Conservation (phyloP, 2,329 filamentous ascomycete genomes). For the Parastagonospora avenae region DNA sequence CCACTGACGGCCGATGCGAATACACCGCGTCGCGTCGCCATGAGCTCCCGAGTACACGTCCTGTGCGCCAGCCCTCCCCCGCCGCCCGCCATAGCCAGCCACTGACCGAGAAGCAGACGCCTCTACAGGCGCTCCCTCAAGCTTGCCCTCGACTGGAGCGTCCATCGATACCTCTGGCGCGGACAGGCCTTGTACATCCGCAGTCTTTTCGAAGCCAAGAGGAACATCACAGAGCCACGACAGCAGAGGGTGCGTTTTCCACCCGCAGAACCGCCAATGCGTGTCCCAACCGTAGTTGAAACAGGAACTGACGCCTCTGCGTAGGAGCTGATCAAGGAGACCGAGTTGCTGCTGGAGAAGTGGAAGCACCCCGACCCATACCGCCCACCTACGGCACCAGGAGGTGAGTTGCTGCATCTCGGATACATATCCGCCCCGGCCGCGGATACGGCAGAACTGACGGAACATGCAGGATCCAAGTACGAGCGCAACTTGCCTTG, state of each 20-base stretch:
- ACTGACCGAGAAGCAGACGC: conserved; percentile 53
- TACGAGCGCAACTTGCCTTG: conserved; percentile 90
- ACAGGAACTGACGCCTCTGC: conserved; percentile 23
- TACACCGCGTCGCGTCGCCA: conserved; percentile 29
- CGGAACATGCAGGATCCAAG: conserved; percentile 74
- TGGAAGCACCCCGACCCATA: conserved; percentile 99
- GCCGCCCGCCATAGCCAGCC: conserved; percentile 18
- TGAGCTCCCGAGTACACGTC: conserved; percentile 49
- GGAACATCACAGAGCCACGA: conserved; percentile 78
- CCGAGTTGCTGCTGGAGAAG: conserved; percentile 82
- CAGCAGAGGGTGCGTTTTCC: conserved; percentile 73
- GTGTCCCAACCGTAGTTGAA: not conserved
- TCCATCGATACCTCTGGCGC: conserved; percentile 91
- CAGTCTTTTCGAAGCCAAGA: conserved; percentile 93
- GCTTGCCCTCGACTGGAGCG: conserved; percentile 92
- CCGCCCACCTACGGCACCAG: conserved; percentile 84
- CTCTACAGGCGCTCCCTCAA: conserved; percentile 94
- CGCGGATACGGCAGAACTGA: conserved; percentile 26
- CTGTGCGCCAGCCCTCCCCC: conserved; percentile 34
- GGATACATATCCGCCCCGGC: conserved; percentile 29
- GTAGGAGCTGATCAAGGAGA: conserved; percentile 83
- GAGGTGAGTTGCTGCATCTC: conserved; percentile 64
- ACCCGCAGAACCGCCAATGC: not conserved
- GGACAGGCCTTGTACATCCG: conserved; percentile 96
- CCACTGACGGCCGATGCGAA: conserved; percentile 17